Evolutionary conservation across 306 rosid species (phyloP).

Genomic region (Rosa persica): DNA sequence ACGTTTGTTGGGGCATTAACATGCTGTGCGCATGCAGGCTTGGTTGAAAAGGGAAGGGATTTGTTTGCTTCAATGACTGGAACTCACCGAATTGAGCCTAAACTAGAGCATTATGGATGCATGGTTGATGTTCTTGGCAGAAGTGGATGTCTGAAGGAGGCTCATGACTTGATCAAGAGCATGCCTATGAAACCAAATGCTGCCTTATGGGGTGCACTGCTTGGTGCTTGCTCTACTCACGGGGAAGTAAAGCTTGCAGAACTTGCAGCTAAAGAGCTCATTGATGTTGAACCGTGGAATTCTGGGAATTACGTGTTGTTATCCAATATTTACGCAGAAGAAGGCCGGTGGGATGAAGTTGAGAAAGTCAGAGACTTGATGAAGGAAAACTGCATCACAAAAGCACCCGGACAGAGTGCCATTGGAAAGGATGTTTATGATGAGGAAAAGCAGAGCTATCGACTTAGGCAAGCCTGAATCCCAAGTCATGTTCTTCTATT

Average conservation of each 20-base stretch:
- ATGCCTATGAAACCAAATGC: constrained; percentile 74
- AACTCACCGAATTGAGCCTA: constrained; percentile 46
- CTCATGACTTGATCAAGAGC: constrained; percentile 59
- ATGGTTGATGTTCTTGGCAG: constrained; percentile 81
- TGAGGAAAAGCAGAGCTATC: neutral
- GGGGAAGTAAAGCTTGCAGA: constrained; percentile 60
- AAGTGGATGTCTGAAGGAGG: constrained; percentile 56
- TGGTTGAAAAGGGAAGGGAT: constrained; percentile 61
- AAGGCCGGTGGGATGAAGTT: constrained; percentile 78
- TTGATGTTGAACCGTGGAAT: constrained; percentile 70
- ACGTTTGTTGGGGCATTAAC: constrained; percentile 67
- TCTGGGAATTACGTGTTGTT: constrained; percentile 79
- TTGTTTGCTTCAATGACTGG: constrained; percentile 57
- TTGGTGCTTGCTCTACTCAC: constrained; percentile 75
- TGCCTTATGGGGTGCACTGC: constrained; percentile 80
- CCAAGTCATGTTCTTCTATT: neutral
- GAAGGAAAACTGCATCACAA: constrained; percentile 50
- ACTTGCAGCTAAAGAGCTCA: constrained; percentile 60
- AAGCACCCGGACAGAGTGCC: constrained; percentile 76
- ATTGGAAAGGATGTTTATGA: constrained; percentile 18
- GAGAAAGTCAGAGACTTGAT: constrained; percentile 65
- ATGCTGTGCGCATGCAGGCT: constrained; percentile 75
- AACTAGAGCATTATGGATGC: constrained; percentile 81
- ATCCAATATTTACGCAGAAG: constrained; percentile 78
- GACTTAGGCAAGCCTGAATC: neutral